Evolutionary conservation across 2,329 filamentous ascomycete genomes (phyloP).

Genomic region (Bipolaris victoriae): DNA sequence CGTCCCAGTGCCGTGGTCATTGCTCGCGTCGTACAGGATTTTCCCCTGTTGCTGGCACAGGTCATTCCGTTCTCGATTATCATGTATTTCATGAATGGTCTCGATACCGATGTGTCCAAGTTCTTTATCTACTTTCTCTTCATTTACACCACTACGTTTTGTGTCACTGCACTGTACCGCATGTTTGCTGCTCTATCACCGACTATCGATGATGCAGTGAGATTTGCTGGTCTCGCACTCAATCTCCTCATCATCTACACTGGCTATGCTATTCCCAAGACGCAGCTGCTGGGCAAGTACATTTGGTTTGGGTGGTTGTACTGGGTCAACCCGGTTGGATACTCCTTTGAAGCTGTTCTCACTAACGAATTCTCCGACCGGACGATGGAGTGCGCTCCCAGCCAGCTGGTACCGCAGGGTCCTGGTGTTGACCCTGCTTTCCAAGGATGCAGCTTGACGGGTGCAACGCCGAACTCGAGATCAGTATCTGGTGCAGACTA

Average conservation of each 20-base stretch:
- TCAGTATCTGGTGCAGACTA: conserved; percentile 63
- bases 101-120: conserved; percentile 65
- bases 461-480: conserved; percentile 59
- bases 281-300: conserved; percentile 62
- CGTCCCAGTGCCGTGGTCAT: conserved; percentile 69
- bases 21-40: conserved; percentile 67
- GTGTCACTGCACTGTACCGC: conserved; percentile 68
- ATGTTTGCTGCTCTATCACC: conserved; percentile 69
- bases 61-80: conserved; percentile 65
- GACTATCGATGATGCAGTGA: conserved; percentile 69
- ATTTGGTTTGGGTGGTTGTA: conserved; percentile 66
- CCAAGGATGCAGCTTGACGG: conserved; percentile 68
- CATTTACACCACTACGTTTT: conserved; percentile 67
- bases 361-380: conserved; percentile 68
- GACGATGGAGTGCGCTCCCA: conserved; percentile 63
- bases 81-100: conserved; percentile 69
- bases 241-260: conserved; percentile 69
- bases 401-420: conserved; percentile 65
- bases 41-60: conserved; percentile 65
- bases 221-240: conserved; percentile 67
- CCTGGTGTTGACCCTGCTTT: conserved; percentile 61
- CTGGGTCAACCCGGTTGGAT: conserved; percentile 58
- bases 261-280: conserved; percentile 72
- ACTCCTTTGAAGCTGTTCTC: conserved; percentile 71
- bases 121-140: conserved; percentile 72